These are phyloP conservation scores for Triglochin maritima DNA, from an alignment of 106 monocot genomes.

Conservation along the genomic window DNA sequence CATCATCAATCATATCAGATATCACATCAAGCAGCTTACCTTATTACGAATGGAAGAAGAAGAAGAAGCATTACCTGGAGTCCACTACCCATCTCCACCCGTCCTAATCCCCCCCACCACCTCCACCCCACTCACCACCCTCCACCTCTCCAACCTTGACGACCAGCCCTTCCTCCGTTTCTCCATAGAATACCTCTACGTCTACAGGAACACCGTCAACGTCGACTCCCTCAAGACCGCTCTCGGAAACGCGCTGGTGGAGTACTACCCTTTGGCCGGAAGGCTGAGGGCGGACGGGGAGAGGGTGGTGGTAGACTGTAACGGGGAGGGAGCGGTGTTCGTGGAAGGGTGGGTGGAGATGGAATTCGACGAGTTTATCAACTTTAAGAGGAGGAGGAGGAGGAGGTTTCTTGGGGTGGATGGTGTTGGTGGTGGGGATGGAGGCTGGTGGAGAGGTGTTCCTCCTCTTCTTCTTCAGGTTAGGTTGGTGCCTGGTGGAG, in stretches of 20 bases:
- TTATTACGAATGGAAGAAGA: no score
- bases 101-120: no score
- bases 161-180: conserved; percentile 82
- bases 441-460: conserved; percentile 4
- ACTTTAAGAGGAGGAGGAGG: conserved; percentile 35
- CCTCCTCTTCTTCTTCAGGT: conserved; percentile 83
- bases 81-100: no score
- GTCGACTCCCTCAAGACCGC: conserved; percentile 32
- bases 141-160: conserved; percentile 86
- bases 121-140: conserved; percentile 3
- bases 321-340: conserved; percentile 63
- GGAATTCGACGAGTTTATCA: conserved; percentile 42
- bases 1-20: no score
- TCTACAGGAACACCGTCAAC: conserved; percentile 24
- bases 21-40: no score
- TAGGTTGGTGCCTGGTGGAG: background rate
- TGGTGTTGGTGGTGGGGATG: conserved; percentile 24
- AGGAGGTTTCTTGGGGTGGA: conserved; percentile 50
- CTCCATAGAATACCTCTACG: conserved; percentile 75
- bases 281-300: conserved; percentile 37
- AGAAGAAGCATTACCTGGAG: no score
- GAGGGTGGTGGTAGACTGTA: conserved; percentile 80
- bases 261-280: conserved; percentile 83
- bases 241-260: conserved; percentile 44
- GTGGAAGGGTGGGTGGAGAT: conserved; percentile 38